phyloP scores from a whole-genome alignment of 352 stramenopile species.

The Discostella stelligera region DNA sequence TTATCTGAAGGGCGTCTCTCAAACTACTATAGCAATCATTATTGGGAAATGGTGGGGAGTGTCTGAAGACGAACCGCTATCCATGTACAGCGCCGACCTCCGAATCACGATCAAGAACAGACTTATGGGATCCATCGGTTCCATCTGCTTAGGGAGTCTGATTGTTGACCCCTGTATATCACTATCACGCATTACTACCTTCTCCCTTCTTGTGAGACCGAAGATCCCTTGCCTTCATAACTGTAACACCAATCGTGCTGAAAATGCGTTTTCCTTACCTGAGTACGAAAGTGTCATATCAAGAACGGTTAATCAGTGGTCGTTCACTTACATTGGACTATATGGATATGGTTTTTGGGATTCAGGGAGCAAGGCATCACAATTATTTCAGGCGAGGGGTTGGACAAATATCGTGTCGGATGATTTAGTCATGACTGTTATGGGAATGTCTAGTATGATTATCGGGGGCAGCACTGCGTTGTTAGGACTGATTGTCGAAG shows the following conservation, averaged over 20 bases:
- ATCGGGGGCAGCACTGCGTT: slow-evolving; percentile 45
- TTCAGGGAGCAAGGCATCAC: slow-evolving; percentile 42
- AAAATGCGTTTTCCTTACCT: slow-evolving; percentile 12
- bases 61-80: slow-evolving; percentile 32
- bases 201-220: slow-evolving; percentile 27
- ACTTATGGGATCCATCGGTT: slow-evolving; percentile 50
- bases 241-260: background rate
- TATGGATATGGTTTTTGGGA: slow-evolving; percentile 59
- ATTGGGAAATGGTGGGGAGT: slow-evolving; percentile 50
- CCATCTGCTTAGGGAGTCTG: slow-evolving; percentile 56
- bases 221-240: slow-evolving; percentile 16
- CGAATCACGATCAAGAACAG: slow-evolving; percentile 56
- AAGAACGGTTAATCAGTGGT: slow-evolving; percentile 68
- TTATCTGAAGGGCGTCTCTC: slow-evolving; percentile 33
- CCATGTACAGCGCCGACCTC: slow-evolving; percentile 30
- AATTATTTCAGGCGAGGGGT: slow-evolving; percentile 51
- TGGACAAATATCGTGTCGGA: slow-evolving; percentile 54
- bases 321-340: slow-evolving; percentile 73
- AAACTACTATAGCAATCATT: slow-evolving; percentile 44
- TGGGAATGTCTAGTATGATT: slow-evolving; percentile 49
- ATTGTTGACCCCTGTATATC: slow-evolving; percentile 87
- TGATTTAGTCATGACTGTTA: slow-evolving; percentile 43
- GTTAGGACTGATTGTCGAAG: slow-evolving; percentile 59
- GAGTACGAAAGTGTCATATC: slow-evolving; percentile 29
- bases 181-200: slow-evolving; percentile 32